Base-by-base conservation (phyloP, 371 early-diverging fungal genomes). In the Mucor saturninus region DNA sequence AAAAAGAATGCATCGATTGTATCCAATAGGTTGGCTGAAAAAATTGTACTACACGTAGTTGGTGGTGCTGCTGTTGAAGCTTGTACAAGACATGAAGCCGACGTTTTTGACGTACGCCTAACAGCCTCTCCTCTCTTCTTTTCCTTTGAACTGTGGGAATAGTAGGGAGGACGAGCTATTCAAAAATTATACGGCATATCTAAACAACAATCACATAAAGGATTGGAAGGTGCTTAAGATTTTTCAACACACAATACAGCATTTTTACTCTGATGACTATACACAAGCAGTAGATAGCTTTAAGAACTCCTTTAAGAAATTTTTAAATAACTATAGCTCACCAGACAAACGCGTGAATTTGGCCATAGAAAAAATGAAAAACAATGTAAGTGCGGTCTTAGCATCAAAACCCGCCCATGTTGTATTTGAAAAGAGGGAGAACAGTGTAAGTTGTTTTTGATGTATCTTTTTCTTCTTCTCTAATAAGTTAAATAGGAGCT, bases 401-500 rank as follows among this genome's bases (percentile, higher is more conserved):
- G 56, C 56, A 42, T 56, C 43, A 42, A 56, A 56, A 11, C 52
- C 60, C 15, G 52, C 60, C 42, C 40, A 60, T 52, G 52, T 52
- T 60, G 43, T 42, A 14, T 60, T 60, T 60, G 60, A 52, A 60
- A 60, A 60, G 53, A 52, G 60, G 26, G 52, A 8, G 60, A 50
- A 31, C 32, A 26, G 43, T 53, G 53, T 60, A 60, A 60, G 60
- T 60, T 52, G 52, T 40, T 60, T 60, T 51, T 60, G 52, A 59
- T 49, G 15, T 50, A 60, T 52, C 42, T 43, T 60, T 60, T 52
- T 52, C 60, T 26, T 51, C 29, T 7, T 21, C 21, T 21, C 53
- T 60, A 60, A 60, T 60, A 60, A 60, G 42, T 60, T 60, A 52
- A 52, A 60, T 60, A 60, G 60, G 60, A 60, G 40, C 60, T 52